Percentiles rank a stretch among this genome's conserved stretches.
phyloP scores from a whole-genome alignment of 306 rosid genomes.

The Prunus mongolica region DNA sequence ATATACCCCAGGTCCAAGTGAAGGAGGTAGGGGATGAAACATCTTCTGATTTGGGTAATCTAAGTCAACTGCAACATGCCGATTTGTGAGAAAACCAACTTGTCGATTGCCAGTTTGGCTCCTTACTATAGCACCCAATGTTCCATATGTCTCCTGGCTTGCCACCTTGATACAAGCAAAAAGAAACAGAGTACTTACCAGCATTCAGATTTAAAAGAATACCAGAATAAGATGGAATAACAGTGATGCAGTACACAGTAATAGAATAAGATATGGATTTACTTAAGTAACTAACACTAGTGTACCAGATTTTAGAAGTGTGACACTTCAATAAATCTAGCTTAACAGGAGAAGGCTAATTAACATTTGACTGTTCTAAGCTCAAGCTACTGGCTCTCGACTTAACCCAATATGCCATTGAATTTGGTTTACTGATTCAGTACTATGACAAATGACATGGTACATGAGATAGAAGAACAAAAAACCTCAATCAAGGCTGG shows the following conservation, averaged over 20 bases:
- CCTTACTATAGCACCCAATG: slow-evolving; percentile 94
- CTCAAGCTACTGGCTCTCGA: neutral
- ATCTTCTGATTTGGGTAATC: slow-evolving; percentile 99
- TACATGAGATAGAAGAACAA: neutral
- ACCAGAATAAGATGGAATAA: neutral
- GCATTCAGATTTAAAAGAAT: neutral
- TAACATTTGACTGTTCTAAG: neutral
- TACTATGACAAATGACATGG: neutral
- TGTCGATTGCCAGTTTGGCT: slow-evolving; percentile 94
- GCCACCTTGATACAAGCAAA: slow-evolving; percentile 63
- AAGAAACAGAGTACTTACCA: slow-evolving; percentile 1
- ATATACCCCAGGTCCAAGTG: slow-evolving; percentile 96
- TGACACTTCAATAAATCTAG: neutral
- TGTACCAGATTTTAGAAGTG: neutral
- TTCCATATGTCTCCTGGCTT: slow-evolving; percentile 95
- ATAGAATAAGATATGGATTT: neutral
- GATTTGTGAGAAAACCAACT: slow-evolving; percentile 98
- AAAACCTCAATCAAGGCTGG: neutral
- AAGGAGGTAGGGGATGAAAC: slow-evolving; percentile 98
- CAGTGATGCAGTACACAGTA: neutral
- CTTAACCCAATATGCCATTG: neutral
- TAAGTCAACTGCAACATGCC: slow-evolving; percentile 95
- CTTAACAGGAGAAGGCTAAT: neutral
- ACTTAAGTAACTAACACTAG: neutral
- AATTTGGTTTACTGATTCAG: neutral